A percentile compares a stretch with the other conserved stretches of the same genome.
These are phyloP conservation scores for Isabelozyma rhagii DNA, from an alignment of 805 yeast genomes.

Conservation along the genomic window DNA sequence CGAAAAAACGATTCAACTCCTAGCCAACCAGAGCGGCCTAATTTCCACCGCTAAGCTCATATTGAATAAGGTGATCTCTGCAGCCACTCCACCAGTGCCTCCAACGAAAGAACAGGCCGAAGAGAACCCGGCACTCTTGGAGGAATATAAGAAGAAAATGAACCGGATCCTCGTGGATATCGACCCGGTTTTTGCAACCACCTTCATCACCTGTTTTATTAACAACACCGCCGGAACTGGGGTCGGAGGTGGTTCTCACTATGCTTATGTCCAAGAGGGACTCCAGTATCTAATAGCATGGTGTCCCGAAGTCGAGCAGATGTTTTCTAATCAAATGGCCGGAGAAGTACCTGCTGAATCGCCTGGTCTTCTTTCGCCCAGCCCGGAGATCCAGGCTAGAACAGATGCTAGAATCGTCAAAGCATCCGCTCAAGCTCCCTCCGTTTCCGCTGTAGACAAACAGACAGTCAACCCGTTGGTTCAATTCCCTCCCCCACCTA, in stretches of 20 bases:
- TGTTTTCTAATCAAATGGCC: constrained; percentile 11
- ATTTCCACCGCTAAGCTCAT: constrained; percentile 24
- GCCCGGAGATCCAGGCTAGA: constrained; percentile 5
- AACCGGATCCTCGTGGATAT: constrained; percentile 21
- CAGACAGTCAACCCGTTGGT: constrained; percentile 25
- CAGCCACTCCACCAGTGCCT: constrained; percentile 33
- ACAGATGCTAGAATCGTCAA: constrained; percentile 13
- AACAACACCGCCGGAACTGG: constrained; percentile 27
- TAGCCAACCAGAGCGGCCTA: constrained; percentile 25
- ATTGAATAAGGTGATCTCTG: constrained; percentile 19
- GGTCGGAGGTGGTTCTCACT: constrained; percentile 23
- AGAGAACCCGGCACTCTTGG: constrained; percentile 15
- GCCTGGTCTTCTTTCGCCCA: constrained; percentile 1
- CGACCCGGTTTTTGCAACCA: constrained; percentile 29
- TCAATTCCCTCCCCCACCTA: constrained; percentile 27
- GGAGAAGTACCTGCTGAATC: constrained; percentile 1
- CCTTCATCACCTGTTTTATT: constrained; percentile 27
- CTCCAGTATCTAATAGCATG: constrained; percentile 27
- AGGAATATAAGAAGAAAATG: constrained; percentile 11
- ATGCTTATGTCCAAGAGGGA: constrained; percentile 26
- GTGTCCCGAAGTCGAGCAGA: constrained; percentile 29
- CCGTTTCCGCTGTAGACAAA: background rate
- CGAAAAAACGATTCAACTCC: constrained; percentile 18
- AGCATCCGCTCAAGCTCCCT: constrained; percentile 4
- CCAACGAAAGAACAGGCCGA: constrained; percentile 25